Evolutionary conservation across 495 filamentous ascomycete species (phyloP).

Genomic region (Tuber calosporum): DNA sequence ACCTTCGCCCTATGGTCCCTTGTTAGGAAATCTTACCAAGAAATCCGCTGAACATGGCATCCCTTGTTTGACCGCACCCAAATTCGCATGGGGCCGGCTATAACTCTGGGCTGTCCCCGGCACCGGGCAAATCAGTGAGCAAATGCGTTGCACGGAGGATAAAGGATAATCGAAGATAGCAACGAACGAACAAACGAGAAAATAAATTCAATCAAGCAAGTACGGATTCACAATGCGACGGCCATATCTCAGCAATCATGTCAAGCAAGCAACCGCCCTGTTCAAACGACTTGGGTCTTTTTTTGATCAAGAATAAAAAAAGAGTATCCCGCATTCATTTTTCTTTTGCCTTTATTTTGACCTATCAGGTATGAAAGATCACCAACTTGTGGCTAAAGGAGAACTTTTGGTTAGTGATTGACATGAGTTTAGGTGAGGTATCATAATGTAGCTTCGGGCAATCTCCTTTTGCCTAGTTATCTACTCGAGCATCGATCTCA

Average conservation of each 20-base stretch:
- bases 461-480: background rate
- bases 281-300: background rate
- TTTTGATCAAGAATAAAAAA: background rate
- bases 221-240: background rate
- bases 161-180: background rate
- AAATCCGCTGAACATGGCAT: background rate
- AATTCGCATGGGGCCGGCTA: slow-evolving; percentile 1
- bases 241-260: background rate
- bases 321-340: background rate
- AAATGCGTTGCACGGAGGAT: background rate
- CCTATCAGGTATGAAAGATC: background rate
- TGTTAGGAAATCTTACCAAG: background rate
- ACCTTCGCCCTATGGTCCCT: background rate
- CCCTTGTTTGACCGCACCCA: background rate
- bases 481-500: background rate
- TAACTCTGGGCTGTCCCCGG: background rate
- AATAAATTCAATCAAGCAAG: background rate
- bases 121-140: background rate
- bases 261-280: background rate
- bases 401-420: background rate
- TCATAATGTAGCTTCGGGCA: background rate
- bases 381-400: slow-evolving; percentile 1
- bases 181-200: background rate
- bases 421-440: slow-evolving; percentile 1
- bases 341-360: background rate